Evolutionary conservation across 108 stramenopile genomes (phyloP).

Genomic region (Fistulifera pelliculosa): DNA sequence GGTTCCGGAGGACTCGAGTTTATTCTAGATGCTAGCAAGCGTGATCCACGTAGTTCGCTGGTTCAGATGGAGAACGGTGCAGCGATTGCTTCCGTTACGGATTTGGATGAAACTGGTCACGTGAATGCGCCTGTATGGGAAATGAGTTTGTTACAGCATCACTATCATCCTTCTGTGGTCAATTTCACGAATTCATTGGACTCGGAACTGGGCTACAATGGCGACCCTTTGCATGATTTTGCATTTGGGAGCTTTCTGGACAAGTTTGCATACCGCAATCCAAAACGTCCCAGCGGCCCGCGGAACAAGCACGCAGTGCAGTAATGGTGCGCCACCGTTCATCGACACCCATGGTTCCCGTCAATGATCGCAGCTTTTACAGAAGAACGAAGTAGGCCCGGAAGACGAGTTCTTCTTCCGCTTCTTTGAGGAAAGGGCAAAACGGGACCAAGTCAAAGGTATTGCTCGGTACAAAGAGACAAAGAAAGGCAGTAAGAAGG

Average conservation of each 20-base stretch:
- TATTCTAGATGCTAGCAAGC: constrained; percentile 51
- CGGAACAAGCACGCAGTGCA: no score
- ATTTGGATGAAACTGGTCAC: constrained; percentile 5
- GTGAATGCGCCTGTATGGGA: constrained; percentile 65
- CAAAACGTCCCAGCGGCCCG: constrained; percentile 59
- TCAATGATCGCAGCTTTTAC: constrained; percentile 76
- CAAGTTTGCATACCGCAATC: constrained; percentile 98
- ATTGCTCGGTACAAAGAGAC: constrained; percentile 37
- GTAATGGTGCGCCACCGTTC: constrained; percentile 23
- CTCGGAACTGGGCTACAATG: constrained; percentile 60
- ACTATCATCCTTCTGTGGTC: constrained; percentile 93
- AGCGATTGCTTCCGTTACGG: no score
- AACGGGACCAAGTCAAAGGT: constrained; percentile 75
- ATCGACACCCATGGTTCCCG: constrained; percentile 41
- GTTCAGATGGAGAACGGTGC: neutral
- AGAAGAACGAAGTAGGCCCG: constrained; percentile 33
- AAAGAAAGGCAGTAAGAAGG: constrained; percentile 30
- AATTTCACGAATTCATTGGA: constrained; percentile 70
- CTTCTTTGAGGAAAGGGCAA: constrained; percentile 82
- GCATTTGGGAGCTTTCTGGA: constrained; percentile 82
- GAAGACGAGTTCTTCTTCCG: constrained; percentile 89
- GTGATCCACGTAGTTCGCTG: constrained; percentile 61
- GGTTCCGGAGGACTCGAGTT: neutral
- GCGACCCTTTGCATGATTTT: constrained; percentile 95
- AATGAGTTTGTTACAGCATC: constrained; percentile 59